Evolutionary conservation across 75 land plant genomes (phyloP).

Genomic region (Gnetum montanum): DNA sequence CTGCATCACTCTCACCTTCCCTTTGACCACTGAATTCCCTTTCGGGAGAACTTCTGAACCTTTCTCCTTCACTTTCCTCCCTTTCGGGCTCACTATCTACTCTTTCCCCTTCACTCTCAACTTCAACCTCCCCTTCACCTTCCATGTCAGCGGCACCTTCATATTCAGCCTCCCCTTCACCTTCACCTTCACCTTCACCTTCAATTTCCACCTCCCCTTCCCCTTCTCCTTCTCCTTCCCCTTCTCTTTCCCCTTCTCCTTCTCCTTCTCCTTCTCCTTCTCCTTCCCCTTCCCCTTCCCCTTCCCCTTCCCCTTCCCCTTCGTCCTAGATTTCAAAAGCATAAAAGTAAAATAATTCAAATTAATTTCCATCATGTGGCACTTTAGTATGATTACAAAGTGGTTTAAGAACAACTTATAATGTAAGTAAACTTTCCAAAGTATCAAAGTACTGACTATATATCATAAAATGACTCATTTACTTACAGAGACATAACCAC

Average conservation of each 20-base stretch:
- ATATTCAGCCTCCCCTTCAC: conserved; percentile 23
- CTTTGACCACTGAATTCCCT: conserved; percentile 44
- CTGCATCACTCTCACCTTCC: conserved; percentile 54
- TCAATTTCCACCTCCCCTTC: conserved; percentile 23
- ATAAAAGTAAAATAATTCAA: background rate
- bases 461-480: no score
- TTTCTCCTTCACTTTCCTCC: conserved; percentile 74
- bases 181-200: no score
- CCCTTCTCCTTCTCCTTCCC: conserved; percentile 14
- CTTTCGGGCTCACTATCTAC: conserved; percentile 49
- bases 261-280: conserved; percentile 28
- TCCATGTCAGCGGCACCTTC: conserved; percentile 53
- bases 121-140: conserved; percentile 70
- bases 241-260: conserved; percentile 22
- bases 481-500: conserved; percentile 25
- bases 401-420: background rate
- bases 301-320: conserved; percentile 28
- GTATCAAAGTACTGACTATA: background rate
- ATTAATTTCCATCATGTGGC: background rate
- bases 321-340: conserved; percentile 4
- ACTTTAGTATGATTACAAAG: background rate
- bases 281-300: conserved; percentile 38
- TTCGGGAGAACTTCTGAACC: conserved; percentile 48
- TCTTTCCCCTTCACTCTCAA: conserved; percentile 72
- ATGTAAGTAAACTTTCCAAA: background rate